A percentile compares a stretch with the other conserved stretches of the same genome.
Evolutionary conservation across 345 rosid species (phyloP).

Genomic region (Xanthoceras sorbifolium): DNA sequence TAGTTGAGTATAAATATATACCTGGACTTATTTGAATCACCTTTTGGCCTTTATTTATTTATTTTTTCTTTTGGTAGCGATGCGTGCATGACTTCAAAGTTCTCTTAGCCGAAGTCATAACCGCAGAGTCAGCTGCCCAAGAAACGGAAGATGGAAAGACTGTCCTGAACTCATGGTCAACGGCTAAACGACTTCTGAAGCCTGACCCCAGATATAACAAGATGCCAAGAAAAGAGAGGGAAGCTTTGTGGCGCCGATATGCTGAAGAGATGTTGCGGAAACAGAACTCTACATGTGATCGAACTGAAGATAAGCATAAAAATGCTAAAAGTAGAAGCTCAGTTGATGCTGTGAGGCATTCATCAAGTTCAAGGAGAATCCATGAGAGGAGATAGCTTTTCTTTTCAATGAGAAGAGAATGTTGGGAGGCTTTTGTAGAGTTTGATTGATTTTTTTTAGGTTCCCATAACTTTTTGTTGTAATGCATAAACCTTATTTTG

Average conservation of each 20-base stretch:
- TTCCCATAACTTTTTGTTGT: not conserved
- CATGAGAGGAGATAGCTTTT: conserved; percentile 41
- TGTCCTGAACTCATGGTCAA: conserved; percentile 87
- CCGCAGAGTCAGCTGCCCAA: conserved; percentile 65
- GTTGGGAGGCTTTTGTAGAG: conserved; percentile 17
- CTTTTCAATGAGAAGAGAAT: conserved; percentile 6
- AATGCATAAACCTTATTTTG: not conserved
- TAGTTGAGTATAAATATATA: not conserved
- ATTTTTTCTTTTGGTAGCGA: conserved; percentile 40
- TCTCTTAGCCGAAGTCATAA: conserved; percentile 70
- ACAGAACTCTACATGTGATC: conserved; percentile 46
- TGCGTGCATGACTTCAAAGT: conserved; percentile 67
- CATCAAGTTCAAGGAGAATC: conserved; percentile 49
- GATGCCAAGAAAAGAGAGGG: conserved; percentile 87
- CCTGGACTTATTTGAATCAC: not conserved
- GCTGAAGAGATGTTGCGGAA: conserved; percentile 64
- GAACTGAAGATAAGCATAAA: conserved; percentile 46
- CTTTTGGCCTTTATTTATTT: conserved; percentile 12
- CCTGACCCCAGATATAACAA: conserved; percentile 75
- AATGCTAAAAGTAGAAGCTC: conserved; percentile 52
- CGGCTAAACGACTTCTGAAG: conserved; percentile 77
- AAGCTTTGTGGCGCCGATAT: conserved; percentile 71
- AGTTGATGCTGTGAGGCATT: conserved; percentile 37
- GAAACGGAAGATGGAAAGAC: conserved; percentile 76
- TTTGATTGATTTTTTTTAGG: conserved; percentile 7